These are phyloP conservation scores for Protomyces inouyei DNA, from an alignment of 1,139 yeast genomes.

Conservation along the genomic window DNA sequence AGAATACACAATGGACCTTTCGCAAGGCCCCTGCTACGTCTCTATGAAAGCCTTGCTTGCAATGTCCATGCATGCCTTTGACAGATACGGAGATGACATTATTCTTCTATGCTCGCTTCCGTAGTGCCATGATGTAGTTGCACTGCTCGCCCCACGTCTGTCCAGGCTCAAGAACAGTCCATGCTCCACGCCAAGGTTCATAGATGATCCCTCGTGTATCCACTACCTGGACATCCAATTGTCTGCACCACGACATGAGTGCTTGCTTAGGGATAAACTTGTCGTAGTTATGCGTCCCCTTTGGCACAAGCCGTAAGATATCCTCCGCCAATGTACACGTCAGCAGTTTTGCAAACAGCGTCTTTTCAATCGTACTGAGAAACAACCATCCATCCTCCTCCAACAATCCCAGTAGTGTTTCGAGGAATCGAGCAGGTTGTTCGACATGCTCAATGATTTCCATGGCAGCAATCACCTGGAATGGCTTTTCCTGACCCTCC, in stretches of 20 bases:
- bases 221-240: conserved; percentile 38
- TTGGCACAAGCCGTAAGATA: conserved; percentile 72
- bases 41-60: conserved; percentile 25
- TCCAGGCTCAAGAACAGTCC: conserved; percentile 17
- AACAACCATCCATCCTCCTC: conserved; percentile 81
- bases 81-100: conserved; percentile 24
- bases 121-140: conserved; percentile 20
- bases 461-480: conserved; percentile 80
- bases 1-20: not conserved
- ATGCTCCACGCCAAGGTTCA: conserved; percentile 22
- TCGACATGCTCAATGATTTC: conserved; percentile 94
- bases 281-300: conserved; percentile 81
- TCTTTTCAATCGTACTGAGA: conserved; percentile 86
- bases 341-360: conserved; percentile 83
- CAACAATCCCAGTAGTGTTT: conserved; percentile 61
- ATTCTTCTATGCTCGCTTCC: not conserved
- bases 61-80: conserved; percentile 12
- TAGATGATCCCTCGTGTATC: conserved; percentile 29
- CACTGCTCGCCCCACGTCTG: conserved; percentile 27
- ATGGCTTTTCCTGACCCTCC: conserved; percentile 42
- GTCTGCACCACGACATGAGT: conserved; percentile 57
- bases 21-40: not conserved
- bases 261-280: conserved; percentile 80
- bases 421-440: conserved; percentile 67
- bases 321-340: conserved; percentile 90